phyloP scores from a whole-genome alignment of 2,329 filamentous ascomycete genomes.

The Nothomitra cinnamomea region DNA sequence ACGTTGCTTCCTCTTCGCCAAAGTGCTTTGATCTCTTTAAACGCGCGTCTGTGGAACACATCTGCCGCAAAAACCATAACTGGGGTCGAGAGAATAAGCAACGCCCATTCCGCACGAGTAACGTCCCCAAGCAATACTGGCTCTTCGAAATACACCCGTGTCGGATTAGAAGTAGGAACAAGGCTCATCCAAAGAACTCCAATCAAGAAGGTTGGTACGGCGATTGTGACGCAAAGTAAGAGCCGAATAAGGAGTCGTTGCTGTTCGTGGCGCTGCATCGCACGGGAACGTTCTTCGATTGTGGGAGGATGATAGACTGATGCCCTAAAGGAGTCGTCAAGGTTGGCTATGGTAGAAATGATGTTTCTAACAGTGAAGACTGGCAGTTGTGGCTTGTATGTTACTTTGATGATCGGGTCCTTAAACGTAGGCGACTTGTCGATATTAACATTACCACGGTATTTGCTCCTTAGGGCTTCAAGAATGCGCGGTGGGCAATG shows the following conservation, averaged over 20 bases:
- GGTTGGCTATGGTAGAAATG: conserved; percentile 45
- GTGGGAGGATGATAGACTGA: conserved; percentile 65
- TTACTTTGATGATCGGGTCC: conserved; percentile 50
- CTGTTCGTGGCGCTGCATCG: conserved; percentile 55
- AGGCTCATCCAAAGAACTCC: conserved; percentile 87
- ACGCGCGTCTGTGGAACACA: conserved; percentile 61
- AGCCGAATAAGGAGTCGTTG: conserved; percentile 52
- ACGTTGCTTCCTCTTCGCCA: conserved; percentile 63
- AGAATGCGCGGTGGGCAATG: conserved; percentile 42
- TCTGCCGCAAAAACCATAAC: conserved; percentile 79
- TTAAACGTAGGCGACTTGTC: conserved; percentile 37
- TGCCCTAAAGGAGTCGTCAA: conserved; percentile 48
- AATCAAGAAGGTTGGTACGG: conserved; percentile 71
- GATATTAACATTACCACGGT: conserved; percentile 34
- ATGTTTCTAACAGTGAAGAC: conserved; percentile 61
- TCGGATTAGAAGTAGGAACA: conserved; percentile 39
- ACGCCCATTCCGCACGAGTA: conserved; percentile 58
- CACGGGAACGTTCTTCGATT: conserved; percentile 62
- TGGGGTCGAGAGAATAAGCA: conserved; percentile 68
- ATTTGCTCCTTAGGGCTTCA: conserved; percentile 33
- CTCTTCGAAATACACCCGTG: conserved; percentile 49
- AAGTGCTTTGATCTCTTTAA: conserved; percentile 61
- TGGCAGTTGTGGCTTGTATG: conserved; percentile 52
- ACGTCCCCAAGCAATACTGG: conserved; percentile 53
- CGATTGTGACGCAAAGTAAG: conserved; percentile 47